Evolutionary conservation across 2,329 filamentous ascomycete species (phyloP), one percentile per base, ranked within the genome.

Genomic region (Aschersonia sp.): DNA sequence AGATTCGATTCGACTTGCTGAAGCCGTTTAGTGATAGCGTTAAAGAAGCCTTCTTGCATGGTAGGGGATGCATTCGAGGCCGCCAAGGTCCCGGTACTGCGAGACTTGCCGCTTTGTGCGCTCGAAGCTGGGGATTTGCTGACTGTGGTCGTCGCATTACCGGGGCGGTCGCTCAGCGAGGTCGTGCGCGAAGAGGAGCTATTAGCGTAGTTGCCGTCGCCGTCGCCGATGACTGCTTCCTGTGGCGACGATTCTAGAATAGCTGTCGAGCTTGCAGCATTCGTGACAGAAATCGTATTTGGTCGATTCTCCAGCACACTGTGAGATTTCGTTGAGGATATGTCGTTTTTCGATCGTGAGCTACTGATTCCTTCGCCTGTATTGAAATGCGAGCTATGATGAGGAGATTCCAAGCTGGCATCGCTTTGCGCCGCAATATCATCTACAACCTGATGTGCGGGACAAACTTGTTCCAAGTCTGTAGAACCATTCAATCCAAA

Each of bases 21-120:
- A 4, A 98, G 74, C 1, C 92, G 85, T 64, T 97, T 97, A 53
- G 89, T 88, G 6, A 97, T 84, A 4, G 89, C 87, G 63, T 97
- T 97, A 75, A 96, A 98, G 65, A 98, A 97, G 2, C 86, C 92
- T 61, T 98, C 92, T 63, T 98, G 92, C 1, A 94, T 92, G 0
- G 89, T 89, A 2, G 91, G 89, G 1, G 80, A 77, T 31, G 61
- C 59, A 3, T 56, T 45, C 3, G 60, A 47, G 5, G 59, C 55
- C 6, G 54, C 54, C 5, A 51, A 46, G 1, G 61, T 59, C n/a
- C 56, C 58, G 30, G 53, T 59, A 20, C 51, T 58, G 44, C 62
- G 59, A 35, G 58, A 52, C 49, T 63, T 64, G 44, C 45, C 48
- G 10, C 49, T 56, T 10, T 51, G 45, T 9, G 50, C 50, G 31